Percentiles rank a stretch among this genome's conserved stretches.
Evolutionary conservation across 2,329 filamentous ascomycete genomes (phyloP).

Genomic region (Pezicula neosporulosa): DNA sequence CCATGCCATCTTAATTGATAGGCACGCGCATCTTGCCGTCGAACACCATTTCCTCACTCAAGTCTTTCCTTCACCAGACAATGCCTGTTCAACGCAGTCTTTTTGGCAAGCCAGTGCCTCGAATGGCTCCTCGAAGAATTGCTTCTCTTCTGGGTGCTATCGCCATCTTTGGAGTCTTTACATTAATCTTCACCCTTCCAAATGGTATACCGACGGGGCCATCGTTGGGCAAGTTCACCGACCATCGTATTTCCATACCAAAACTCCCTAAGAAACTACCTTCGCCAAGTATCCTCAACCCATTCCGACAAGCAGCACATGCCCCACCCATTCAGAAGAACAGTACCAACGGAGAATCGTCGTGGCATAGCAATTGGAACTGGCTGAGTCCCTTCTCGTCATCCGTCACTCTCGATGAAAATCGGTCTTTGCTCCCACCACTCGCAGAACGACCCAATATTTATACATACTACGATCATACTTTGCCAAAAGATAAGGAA

Average conservation of each 20-base stretch:
- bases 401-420: slow-evolving; percentile 74
- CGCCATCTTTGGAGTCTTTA: slow-evolving; percentile 49
- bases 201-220: slow-evolving; percentile 44
- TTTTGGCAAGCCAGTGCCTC: slow-evolving; percentile 46
- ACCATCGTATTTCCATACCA: slow-evolving; percentile 47
- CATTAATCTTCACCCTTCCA: slow-evolving; percentile 49
- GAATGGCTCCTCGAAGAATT: slow-evolving; percentile 49
- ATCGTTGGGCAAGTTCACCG: slow-evolving; percentile 44
- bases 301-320: slow-evolving; percentile 68
- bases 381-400: slow-evolving; percentile 91
- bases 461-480: slow-evolving; percentile 87
- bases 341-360: slow-evolving; percentile 72
- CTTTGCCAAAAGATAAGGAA: slow-evolving; percentile 56
- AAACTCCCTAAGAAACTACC: slow-evolving; percentile 37
- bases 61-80: slow-evolving; percentile 21
- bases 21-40: slow-evolving; percentile 1
- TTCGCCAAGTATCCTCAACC: slow-evolving; percentile 48
- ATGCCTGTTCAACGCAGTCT: slow-evolving; percentile 46
- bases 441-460: slow-evolving; percentile 67
- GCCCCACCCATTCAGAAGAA: slow-evolving; percentile 71
- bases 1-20: slow-evolving; percentile 12
- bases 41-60: not conserved
- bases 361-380: slow-evolving; percentile 86
- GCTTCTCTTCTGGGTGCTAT: slow-evolving; percentile 48
- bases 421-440: slow-evolving; percentile 78